Conservation (phyloP, 306 rosid genomes). For the Vigna hirtella region DNA sequence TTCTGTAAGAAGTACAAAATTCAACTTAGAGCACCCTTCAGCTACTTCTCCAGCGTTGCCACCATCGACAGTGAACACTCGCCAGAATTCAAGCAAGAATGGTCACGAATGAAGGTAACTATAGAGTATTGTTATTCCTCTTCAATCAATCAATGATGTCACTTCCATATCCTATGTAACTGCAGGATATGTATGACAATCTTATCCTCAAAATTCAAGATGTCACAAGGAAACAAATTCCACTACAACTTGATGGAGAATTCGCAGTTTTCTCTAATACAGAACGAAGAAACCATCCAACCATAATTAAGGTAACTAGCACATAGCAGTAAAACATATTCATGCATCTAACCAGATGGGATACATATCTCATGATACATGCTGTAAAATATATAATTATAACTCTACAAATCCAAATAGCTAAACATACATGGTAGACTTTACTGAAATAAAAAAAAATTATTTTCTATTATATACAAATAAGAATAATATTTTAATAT, state of each 20-base stretch:
- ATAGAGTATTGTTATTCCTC: not conserved
- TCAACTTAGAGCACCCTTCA: constrained; percentile 69
- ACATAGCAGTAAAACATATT: too few relatives aligned
- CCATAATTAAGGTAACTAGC: constrained; percentile 54
- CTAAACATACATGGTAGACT: too few relatives aligned
- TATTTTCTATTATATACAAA: too few relatives aligned
- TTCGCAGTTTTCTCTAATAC: constrained; percentile 46
- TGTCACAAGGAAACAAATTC: constrained; percentile 25
- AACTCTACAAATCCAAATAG: too few relatives aligned
- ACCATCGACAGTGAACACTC: not conserved
- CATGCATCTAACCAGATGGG: too few relatives aligned
- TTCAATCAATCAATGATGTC: too few relatives aligned
- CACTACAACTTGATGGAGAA: constrained; percentile 43
- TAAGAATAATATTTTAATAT: too few relatives aligned
- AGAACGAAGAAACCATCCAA: constrained; percentile 56
- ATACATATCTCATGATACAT: too few relatives aligned
- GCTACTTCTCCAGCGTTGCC: constrained; percentile 49
- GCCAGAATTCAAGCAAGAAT: constrained; percentile 48
- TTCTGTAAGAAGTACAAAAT: constrained; percentile 62
- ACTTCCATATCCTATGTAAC: not conserved
- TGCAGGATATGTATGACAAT: constrained; percentile 66
- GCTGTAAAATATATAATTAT: too few relatives aligned
- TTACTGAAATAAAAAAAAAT: too few relatives aligned
- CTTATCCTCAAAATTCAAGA: constrained; percentile 56
- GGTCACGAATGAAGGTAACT: constrained; percentile 64